Base-by-base conservation (phyloP, 2,329 filamentous ascomycete species). In the Exophiala oligosperma region DNA sequence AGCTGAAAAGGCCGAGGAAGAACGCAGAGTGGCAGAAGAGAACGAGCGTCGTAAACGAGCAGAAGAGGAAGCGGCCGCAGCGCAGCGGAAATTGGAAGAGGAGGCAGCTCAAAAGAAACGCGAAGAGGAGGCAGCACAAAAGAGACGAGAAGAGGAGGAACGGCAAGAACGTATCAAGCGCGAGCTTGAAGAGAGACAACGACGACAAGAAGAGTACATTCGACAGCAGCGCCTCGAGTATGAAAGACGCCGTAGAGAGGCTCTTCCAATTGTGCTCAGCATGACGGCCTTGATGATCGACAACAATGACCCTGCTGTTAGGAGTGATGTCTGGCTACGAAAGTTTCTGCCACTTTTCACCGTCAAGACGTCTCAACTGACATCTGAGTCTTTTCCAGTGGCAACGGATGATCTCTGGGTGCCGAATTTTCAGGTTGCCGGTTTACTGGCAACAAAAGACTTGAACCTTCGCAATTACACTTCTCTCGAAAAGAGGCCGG, bases 341-440 rank as follows among this genome's bases (percentile, higher is more conserved):
- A 75, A 74, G 49, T 79, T 79, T 64, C 72, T 78, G 65, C 78
- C 78, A 23, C 64, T 81, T 21, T 74, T 75, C 35, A 77, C 75
- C 21, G 78, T 74, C 7, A 70, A 70, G 43, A 77, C 75, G 6
- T 64, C 67, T 35, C 74, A 79, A 57, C 70, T 81, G 8, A 74
- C 79, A 54, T 70, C 72, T 12, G 60, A 61, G 24, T 77, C 73
- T 66, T 65, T 66, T 17, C 52, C 58, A 17, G 71, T 75, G 32
- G 54, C 72, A 37, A 73, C 72, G 14, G 70, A 75, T 26, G 78
- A 80, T 57, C 70, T 71, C 64, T 81, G 78, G 77, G 72, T 80
- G 61, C 74, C 76, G 23, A 80, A 80, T 56, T 78, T 77, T 62
- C 70, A 79, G 62, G 75, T 77, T 63, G 78, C 78, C 29, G 76